phyloP scores from a whole-genome alignment of 2,329 filamentous ascomycete genomes.

The Fusarium hainanense region DNA sequence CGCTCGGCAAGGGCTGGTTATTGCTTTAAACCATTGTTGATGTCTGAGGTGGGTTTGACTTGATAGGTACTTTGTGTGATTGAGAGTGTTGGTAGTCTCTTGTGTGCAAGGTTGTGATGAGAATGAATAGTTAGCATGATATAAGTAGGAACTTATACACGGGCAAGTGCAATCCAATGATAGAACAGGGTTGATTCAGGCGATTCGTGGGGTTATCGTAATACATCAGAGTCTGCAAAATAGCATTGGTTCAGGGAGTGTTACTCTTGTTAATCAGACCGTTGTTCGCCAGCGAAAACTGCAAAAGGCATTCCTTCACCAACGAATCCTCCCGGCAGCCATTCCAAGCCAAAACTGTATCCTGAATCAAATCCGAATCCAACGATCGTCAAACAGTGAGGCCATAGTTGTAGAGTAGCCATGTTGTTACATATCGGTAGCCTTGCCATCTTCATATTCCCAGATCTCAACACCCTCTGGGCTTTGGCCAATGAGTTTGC shows the following conservation, averaged over 20 bases:
- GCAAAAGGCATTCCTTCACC: background rate
- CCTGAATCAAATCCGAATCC: accelerated
- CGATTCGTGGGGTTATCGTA: accelerated
- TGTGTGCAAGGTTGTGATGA: too few species aligned
- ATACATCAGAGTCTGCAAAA: accelerated
- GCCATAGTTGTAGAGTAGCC: background rate
- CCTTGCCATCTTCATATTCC: background rate
- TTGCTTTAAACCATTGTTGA: too few species aligned
- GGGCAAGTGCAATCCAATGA: accelerated
- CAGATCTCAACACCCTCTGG: background rate
- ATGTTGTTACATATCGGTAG: accelerated
- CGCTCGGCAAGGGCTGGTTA: too few species aligned
- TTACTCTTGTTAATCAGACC: background rate
- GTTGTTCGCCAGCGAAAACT: background rate
- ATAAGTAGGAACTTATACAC: background rate
- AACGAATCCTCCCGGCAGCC: accelerated
- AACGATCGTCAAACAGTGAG: accelerated
- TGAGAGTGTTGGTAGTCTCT: too few species aligned
- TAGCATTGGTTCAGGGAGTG: background rate
- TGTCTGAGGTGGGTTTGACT: too few species aligned
- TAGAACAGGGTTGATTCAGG: background rate
- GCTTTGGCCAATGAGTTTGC: accelerated
- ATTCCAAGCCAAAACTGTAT: background rate
- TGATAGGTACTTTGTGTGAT: too few species aligned
- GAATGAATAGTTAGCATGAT: too few species aligned